phyloP scores from a whole-genome alignment of 1,284 basidiomycete species.

The Bjerkandera adusta region DNA sequence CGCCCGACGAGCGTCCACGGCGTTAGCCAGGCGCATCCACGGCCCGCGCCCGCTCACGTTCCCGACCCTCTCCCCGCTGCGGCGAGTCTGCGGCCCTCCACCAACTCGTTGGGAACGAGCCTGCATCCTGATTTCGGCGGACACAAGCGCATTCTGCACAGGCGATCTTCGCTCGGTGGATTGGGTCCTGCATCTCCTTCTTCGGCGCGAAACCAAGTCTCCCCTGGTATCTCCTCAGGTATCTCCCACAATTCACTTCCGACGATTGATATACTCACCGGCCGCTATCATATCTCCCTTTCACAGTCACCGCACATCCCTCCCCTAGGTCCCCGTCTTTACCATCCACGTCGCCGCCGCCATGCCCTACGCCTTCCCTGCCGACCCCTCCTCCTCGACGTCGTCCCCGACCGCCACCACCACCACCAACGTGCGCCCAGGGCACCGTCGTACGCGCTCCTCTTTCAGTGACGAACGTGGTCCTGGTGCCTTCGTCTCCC shows the following conservation, averaged over 20 bases:
- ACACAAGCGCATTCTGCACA: not conserved
- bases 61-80: not conserved
- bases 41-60: not conserved
- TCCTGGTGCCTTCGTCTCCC: conserved; percentile 50
- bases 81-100: conserved; percentile 2
- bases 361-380: conserved; percentile 31
- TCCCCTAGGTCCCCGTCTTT: not conserved
- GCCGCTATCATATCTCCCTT: conserved; percentile 9
- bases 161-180: conserved; percentile 8
- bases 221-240: conserved; percentile 10
- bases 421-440: conserved; percentile 12
- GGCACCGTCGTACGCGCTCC: conserved; percentile 32
- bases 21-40: not conserved
- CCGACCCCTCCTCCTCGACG: conserved; percentile 17
- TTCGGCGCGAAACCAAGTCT: not conserved
- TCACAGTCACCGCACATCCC: conserved; percentile 12
- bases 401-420: conserved; percentile 18
- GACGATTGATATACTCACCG: conserved; percentile 12
- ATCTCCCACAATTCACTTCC: conserved; percentile 12
- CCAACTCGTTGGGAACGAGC: not conserved
- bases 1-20: not conserved
- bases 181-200: not conserved
- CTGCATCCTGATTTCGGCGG: not conserved
- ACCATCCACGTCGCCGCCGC: conserved; percentile 1
- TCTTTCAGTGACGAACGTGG: conserved; percentile 45